Percentiles rank a stretch among this genome's conserved stretches.
phyloP scores from a whole-genome alignment of 768 basidiomycete genomes.

The Calocybe cyanea region DNA sequence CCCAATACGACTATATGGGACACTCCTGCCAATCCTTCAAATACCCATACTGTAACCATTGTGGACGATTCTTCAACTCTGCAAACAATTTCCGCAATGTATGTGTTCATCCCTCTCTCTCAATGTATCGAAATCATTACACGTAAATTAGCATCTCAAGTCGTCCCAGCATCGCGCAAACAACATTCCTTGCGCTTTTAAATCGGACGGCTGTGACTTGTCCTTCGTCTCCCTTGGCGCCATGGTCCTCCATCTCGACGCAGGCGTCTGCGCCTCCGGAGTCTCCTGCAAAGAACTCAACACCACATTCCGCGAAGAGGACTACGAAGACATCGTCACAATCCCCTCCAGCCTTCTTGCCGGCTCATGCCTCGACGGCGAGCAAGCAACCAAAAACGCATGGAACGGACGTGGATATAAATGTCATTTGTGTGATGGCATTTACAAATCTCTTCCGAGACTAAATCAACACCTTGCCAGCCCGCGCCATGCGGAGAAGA shows the following conservation, averaged over 20 bases:
- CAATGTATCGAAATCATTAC: background rate
- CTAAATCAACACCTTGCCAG: conserved; percentile 66
- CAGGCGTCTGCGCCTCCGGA: conserved; percentile 52
- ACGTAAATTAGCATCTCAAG: conserved; percentile 43
- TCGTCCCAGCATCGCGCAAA: conserved; percentile 47
- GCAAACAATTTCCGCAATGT: conserved; percentile 31
- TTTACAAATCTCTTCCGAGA: conserved; percentile 33
- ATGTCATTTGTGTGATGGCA: conserved; percentile 57
- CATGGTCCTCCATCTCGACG: conserved; percentile 60
- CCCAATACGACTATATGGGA: conserved; percentile 35
- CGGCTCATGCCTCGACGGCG: conserved; percentile 43
- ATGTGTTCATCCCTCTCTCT: conserved; percentile 10
- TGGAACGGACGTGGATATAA: no score
- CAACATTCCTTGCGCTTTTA: conserved; percentile 29
- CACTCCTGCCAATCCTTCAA: conserved; percentile 42
- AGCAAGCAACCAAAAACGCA: conserved; percentile 54
- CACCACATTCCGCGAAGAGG: conserved; percentile 36
- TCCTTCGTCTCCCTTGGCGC: conserved; percentile 51
- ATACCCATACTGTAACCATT: conserved; percentile 42
- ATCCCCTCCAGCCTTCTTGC: no score
- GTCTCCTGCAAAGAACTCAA: conserved; percentile 35
- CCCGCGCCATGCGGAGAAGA: conserved; percentile 49
- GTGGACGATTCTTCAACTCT: conserved; percentile 39
- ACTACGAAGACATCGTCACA: no score
- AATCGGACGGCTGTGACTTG: conserved; percentile 38